Percentiles rank a stretch among this genome's conserved stretches.
Evolutionary conservation across 371 early-diverging fungal species (phyloP).

Genomic region (Blastocladiella emersonii): DNA sequence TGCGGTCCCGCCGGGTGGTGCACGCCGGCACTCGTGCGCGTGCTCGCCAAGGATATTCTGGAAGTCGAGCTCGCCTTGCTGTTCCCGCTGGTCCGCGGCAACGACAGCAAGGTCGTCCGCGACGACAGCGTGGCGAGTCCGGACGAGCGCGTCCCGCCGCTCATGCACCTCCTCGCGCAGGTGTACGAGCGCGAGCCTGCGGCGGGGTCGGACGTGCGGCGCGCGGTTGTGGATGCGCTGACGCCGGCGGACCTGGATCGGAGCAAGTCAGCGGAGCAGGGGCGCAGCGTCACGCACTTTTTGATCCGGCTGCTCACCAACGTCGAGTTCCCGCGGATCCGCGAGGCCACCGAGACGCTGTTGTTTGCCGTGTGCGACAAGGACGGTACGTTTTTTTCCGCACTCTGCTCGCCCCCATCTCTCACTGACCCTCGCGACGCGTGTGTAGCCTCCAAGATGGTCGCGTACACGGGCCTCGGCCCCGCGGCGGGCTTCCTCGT

Average conservation of each 20-base stretch:
- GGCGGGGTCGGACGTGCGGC: neutral
- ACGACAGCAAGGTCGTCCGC: no score
- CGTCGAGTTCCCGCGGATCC: slow-evolving; percentile 2
- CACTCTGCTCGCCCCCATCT: neutral
- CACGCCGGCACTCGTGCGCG: neutral
- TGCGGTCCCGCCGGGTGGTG: slow-evolving; percentile 2
- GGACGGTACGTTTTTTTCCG: slow-evolving; percentile 38
- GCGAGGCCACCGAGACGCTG: slow-evolving; percentile 26
- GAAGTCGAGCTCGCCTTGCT: no score
- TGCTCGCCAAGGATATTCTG: neutral
- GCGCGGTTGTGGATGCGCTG: neutral
- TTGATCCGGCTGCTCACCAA: slow-evolving; percentile 1
- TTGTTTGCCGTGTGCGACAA: slow-evolving; percentile 60
- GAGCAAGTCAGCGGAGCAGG: neutral
- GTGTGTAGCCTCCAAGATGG: slow-evolving; percentile 45
- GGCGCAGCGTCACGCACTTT: neutral
- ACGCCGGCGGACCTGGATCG: neutral
- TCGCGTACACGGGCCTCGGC: slow-evolving; percentile 75
- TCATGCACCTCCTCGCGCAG: neutral
- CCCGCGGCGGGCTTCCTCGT: slow-evolving; percentile 80
- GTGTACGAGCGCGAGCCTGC: neutral
- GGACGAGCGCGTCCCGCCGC: neutral
- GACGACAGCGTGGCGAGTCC: no score
- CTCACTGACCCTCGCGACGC: no score
- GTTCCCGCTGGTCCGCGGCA: no score